phyloP scores from a whole-genome alignment of 345 rosid genomes.

The Eucalyptus tenuipes region DNA sequence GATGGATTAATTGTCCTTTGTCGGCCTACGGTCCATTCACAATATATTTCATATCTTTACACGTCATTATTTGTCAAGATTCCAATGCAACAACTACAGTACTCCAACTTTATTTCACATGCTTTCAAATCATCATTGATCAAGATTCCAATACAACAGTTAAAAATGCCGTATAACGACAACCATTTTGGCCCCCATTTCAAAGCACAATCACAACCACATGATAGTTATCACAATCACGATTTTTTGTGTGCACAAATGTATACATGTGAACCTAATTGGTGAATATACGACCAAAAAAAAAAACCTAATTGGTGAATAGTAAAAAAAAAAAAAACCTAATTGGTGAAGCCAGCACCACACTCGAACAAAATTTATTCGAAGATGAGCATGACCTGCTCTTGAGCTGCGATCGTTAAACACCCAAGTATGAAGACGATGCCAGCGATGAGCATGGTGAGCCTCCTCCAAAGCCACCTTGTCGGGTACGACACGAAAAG shows the following conservation, averaged over 20 bases:
- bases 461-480: slow-evolving; percentile 51
- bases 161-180: neutral
- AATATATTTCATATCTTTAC: neutral
- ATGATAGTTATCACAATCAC: neutral
- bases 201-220: neutral
- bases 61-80: neutral
- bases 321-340: too few species aligned
- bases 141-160: neutral
- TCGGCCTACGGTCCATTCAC: fast-evolving
- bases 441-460: slow-evolving; percentile 78
- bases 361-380: slow-evolving; percentile 55
- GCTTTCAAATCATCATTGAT: neutral
- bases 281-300: too few species aligned
- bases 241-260: neutral
- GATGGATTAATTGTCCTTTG: neutral
- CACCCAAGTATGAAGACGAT: slow-evolving; percentile 50
- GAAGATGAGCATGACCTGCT: slow-evolving; percentile 75
- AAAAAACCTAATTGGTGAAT: too few species aligned
- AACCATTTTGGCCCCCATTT: neutral
- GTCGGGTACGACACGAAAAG: slow-evolving; percentile 85
- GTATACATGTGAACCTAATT: slow-evolving; percentile 32
- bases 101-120: neutral
- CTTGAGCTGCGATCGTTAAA: slow-evolving; percentile 60
- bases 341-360: slow-evolving; percentile 82
- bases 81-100: neutral